These are phyloP conservation scores for Diddensiella santjacobensis DNA, from an alignment of 805 yeast genomes.

Conservation along the genomic window DNA sequence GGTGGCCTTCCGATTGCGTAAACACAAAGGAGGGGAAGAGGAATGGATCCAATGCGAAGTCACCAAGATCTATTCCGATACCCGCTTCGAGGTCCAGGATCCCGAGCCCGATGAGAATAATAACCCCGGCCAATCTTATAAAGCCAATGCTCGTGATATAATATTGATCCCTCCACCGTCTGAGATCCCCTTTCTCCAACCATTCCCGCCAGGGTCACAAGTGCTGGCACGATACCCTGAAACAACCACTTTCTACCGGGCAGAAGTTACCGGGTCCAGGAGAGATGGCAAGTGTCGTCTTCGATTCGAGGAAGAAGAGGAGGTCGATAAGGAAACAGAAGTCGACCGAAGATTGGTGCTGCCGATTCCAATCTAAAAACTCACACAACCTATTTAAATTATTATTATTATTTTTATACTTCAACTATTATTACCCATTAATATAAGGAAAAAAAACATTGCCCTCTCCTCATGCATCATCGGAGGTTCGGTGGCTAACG, in stretches of 20 bases:
- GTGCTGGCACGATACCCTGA: constrained; percentile 96
- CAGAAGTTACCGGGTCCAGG: constrained; percentile 76
- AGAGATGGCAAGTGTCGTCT: constrained; percentile 75
- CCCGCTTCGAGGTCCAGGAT: constrained; percentile 84
- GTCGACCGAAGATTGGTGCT: constrained; percentile 81
- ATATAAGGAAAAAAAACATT: too few relatives aligned
- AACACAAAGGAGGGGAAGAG: constrained; percentile 61
- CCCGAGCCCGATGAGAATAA: constrained; percentile 96
- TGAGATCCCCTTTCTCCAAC: constrained; percentile 28
- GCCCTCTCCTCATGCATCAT: too few relatives aligned
- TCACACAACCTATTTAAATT: not conserved
- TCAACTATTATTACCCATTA: not conserved
- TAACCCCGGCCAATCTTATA: constrained; percentile 81
- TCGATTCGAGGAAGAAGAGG: constrained; percentile 95
- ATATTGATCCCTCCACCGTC: constrained; percentile 52
- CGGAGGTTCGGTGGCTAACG: constrained; percentile 42
- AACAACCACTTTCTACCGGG: constrained; percentile 94
- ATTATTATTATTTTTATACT: not conserved
- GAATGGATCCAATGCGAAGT: constrained; percentile 98
- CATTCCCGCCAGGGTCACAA: constrained; percentile 69
- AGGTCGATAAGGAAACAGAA: constrained; percentile 90
- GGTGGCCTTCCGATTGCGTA: constrained; percentile 74
- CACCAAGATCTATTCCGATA: constrained; percentile 64
- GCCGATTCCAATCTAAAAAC: constrained; percentile 17
- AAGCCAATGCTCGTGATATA: constrained; percentile 76